Base-by-base conservation (phyloP, 192 early-diverging fungal genomes). In the Backusella circina region DNA sequence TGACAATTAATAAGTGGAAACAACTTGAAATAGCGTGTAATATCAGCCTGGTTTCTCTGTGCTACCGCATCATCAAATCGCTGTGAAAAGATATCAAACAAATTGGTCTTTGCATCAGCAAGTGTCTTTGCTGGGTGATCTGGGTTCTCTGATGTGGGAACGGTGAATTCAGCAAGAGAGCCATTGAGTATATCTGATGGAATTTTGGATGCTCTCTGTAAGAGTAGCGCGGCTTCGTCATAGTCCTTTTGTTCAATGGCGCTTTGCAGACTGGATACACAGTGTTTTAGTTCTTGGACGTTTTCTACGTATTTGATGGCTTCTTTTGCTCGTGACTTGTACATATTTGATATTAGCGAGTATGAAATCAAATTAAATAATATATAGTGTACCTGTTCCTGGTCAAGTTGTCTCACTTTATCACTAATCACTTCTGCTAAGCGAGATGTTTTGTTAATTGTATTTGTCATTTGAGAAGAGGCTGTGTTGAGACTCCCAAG, bases 1-100 rank as follows among this genome's bases (percentile, higher is more conserved):
- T 92, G 88, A 51, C 93, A 90, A n/a, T 93, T 90, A 9, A 98
- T 85, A 37, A 93, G 75, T 9, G 97, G 95, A 78, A 98, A 99
- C 26, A 98, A 81, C 64, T 94, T 92, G 80, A 99, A 96, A 72
- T 93, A 96, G 36, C 93, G 87, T 30, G 93, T 88, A 66, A 99
- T 95, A 50, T 88, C 88, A 6, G 90, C 84, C 70, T 95, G 92
- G 47, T 94, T 88, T 67, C 84, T 82, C 23, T 74, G 84, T 41
- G 86, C 80, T 0, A 92, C 91, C 0, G 97, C 95, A 4, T 84
- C 75, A 38, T 97, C 95, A 82, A 99, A 99, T 78, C 91, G 87
- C 26, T 81, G 83, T 3, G 92, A 88, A 15, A 97, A 90, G 13
- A 93, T 90, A 8, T 88, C 85, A 54, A 91, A 88, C 0, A 98